phyloP scores from a whole-genome alignment of 2,329 filamentous ascomycete genomes.

The Aspergillus sergii region DNA sequence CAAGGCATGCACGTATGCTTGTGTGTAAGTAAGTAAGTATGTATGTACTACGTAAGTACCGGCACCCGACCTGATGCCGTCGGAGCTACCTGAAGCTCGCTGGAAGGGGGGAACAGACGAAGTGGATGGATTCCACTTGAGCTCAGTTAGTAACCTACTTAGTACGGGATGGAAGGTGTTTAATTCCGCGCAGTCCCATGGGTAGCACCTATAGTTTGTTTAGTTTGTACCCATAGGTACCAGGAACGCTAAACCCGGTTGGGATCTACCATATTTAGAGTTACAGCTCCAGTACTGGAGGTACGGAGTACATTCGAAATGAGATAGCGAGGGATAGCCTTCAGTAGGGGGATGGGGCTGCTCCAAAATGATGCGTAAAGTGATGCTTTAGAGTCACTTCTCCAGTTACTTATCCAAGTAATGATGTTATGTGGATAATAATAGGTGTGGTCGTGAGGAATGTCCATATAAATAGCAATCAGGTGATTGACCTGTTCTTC shows the following conservation, averaged over 20 bases:
- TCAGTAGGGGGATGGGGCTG: background rate
- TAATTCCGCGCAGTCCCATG: background rate
- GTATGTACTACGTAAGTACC: background rate
- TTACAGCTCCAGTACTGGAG: background rate
- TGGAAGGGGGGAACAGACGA: background rate
- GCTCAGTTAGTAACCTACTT: background rate
- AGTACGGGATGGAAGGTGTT: background rate
- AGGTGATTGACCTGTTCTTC: background rate
- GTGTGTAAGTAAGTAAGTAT: background rate
- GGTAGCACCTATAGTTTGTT: background rate
- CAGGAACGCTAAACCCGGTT: background rate
- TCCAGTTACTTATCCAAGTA: background rate
- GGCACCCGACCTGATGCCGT: background rate
- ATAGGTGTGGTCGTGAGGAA: background rate
- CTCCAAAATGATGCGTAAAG: background rate
- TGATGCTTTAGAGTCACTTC: background rate
- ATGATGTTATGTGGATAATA: background rate
- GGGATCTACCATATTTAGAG: constrained; percentile 1
- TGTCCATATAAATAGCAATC: constrained; percentile 2
- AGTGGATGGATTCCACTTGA: background rate
- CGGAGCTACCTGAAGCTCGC: background rate
- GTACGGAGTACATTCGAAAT: background rate
- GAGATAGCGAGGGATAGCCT: background rate
- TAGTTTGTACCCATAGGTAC: background rate
- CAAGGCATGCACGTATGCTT: background rate